Conservation (phyloP, 2,329 filamentous ascomycete genomes). For the Hypocrella siamensis region DNA sequence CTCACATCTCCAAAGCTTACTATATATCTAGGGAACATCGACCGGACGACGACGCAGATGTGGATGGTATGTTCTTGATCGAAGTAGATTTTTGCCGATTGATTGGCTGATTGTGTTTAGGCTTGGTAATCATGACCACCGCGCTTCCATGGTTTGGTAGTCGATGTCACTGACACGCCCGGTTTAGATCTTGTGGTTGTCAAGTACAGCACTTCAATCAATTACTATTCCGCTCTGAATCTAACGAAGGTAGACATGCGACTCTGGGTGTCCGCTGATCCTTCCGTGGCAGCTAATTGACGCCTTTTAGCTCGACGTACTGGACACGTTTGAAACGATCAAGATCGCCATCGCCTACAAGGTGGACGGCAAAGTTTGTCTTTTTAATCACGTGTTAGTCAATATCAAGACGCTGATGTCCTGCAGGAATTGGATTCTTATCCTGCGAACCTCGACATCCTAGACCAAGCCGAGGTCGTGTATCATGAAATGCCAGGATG, state of each 20-base stretch:
- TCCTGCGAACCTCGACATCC: constrained; percentile 43
- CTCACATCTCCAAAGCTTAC: constrained; percentile 8
- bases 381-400: constrained; percentile 4
- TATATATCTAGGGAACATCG: constrained; percentile 19
- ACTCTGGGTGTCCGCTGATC: constrained; percentile 6
- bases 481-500: constrained; percentile 58
- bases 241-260: constrained; percentile 29
- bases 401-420: constrained; percentile 11
- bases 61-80: constrained; percentile 22
- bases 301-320: constrained; percentile 9
- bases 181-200: constrained; percentile 45
- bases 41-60: constrained; percentile 47
- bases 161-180: constrained; percentile 1
- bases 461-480: constrained; percentile 45
- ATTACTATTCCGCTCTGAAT: constrained; percentile 49
- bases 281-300: not conserved
- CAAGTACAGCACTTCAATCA: constrained; percentile 46
- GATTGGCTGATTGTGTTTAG: constrained; percentile 9
- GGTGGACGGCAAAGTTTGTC: constrained; percentile 10
- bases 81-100: not conserved
- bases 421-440: constrained; percentile 28
- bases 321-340: constrained; percentile 5
- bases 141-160: not conserved
- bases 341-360: constrained; percentile 48
- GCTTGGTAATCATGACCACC: constrained; percentile 22